These are phyloP conservation scores for Plasmodium reichenowi DNA, from an alignment of 169 alveolate species.

Conservation along the genomic window DNA sequence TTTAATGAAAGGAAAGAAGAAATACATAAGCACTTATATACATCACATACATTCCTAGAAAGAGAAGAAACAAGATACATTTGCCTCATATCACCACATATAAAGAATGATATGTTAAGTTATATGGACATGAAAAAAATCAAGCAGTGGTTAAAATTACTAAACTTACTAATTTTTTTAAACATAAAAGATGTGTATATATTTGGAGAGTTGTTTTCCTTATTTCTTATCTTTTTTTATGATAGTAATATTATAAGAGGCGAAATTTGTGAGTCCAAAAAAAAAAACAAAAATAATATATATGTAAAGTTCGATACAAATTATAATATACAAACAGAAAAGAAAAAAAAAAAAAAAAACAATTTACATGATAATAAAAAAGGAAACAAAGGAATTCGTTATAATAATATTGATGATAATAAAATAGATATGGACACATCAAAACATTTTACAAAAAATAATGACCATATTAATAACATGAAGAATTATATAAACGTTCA, in stretches of 20 bases:
- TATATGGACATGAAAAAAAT: constrained; percentile 2
- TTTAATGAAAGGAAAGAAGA: not conserved
- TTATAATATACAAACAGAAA: not conserved
- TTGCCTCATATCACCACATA: constrained; percentile 59
- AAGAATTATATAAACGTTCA: not conserved
- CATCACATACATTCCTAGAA: not conserved
- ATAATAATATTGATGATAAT: not conserved
- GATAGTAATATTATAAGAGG: constrained; percentile 19
- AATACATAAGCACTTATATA: not conserved
- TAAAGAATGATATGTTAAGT: constrained; percentile 10
- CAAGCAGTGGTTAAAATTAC: constrained; percentile 35
- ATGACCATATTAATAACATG: too few relatives aligned
- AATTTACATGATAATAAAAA: not conserved
- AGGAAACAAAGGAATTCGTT: too few relatives aligned
- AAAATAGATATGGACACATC: too few relatives aligned
- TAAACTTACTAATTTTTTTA: constrained; percentile 18
- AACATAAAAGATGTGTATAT: constrained; percentile 36
- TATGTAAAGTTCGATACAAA: constrained; percentile 4
- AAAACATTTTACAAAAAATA: too few relatives aligned
- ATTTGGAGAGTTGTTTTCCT: constrained; percentile 29
- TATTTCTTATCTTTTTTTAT: constrained; percentile 36
- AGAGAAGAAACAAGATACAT: constrained; percentile 20
- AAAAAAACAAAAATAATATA: not conserved
- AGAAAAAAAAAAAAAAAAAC: not conserved
- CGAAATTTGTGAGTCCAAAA: not conserved